Evolutionary conservation across 1,284 basidiomycete species (phyloP).

Genomic region (Agroathelia rolfsii): DNA sequence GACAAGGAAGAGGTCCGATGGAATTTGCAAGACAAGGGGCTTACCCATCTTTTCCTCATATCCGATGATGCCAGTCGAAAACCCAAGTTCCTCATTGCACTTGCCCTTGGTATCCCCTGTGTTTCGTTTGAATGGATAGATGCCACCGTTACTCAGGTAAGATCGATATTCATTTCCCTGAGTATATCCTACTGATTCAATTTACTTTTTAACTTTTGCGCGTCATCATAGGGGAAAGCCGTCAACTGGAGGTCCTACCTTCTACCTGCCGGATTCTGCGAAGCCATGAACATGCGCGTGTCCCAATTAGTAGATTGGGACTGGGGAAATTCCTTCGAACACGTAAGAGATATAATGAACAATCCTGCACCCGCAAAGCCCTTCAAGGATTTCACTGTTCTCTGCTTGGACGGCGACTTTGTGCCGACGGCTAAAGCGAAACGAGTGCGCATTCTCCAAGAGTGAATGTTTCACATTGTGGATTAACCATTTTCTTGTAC

Average conservation of each 20-base stretch:
- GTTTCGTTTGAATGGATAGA: slow-evolving; percentile 56
- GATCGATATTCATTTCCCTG: slow-evolving; percentile 13
- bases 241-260: slow-evolving; percentile 57
- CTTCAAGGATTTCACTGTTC: slow-evolving; percentile 38
- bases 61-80: slow-evolving; percentile 58
- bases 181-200: slow-evolving; percentile 8
- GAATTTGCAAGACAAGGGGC: slow-evolving; percentile 24
- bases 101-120: slow-evolving; percentile 81
- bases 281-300: slow-evolving; percentile 36
- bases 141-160: slow-evolving; percentile 31
- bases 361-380: slow-evolving; percentile 47
- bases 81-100: slow-evolving; percentile 70
- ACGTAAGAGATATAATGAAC: slow-evolving; percentile 45
- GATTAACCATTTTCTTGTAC: not conserved
- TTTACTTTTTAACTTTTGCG: slow-evolving; percentile 1
- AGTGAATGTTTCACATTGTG: slow-evolving; percentile 3
- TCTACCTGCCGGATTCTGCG: slow-evolving; percentile 59
- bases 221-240: slow-evolving; percentile 6
- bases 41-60: slow-evolving; percentile 59
- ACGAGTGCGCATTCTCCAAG: slow-evolving; percentile 22
- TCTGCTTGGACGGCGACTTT: slow-evolving; percentile 47
- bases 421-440: slow-evolving; percentile 33
- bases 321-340: slow-evolving; percentile 52
- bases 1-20: slow-evolving; percentile 36
- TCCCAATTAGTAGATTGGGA: slow-evolving; percentile 65